Evolutionary conservation across 345 rosid genomes (phyloP), one percentile per base, ranked within the genome.

Genomic region (Isatis tinctoria): DNA sequence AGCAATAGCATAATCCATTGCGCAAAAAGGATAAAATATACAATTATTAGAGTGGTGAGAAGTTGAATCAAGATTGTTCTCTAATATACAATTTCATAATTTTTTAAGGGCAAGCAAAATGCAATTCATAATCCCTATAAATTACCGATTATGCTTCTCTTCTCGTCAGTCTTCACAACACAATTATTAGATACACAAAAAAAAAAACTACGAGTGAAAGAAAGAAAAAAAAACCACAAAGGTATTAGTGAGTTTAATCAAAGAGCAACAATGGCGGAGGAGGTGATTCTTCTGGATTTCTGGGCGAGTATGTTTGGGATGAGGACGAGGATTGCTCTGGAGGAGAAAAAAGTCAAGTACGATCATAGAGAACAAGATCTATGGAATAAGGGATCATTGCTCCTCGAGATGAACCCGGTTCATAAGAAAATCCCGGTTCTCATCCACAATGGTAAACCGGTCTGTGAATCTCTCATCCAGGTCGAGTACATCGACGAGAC

Each of bases 301-400:
- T 76, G 67, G 72, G 5, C 65, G 4, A 77, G 80, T 57, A 37
- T 65, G 70, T 70, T 45, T 3, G 76, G 76, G 1, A 48, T 51
- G 68, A 75, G 79, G 28, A 51, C 74, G 0, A 75, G 37, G 30
- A 68, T 75, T 16, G 79, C 74, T 60, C 30, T 75, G 1, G 39
- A 2, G n/a, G 79, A 75, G 79, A 68, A 75, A 17, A 12, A 26
- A 0, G 2, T 75, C n/a, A 16, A 51, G 11, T 75, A 2, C 22
- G 69, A 75, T 0, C 22, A 32, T 14, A 75, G 30, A 60, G 70
- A 60, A 52, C 0, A 61, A 61, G 75, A 76, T 33, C 13, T 53
- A 13, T 26, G 4, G 24, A 45, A 62, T 1, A 76, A 76, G 2
- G 45, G 66, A 43, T 35, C 43, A 0, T 17, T 58, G 14, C 63